These are phyloP conservation scores for Candida manassasensis DNA, from an alignment of 805 yeast genomes.

Conservation along the genomic window DNA sequence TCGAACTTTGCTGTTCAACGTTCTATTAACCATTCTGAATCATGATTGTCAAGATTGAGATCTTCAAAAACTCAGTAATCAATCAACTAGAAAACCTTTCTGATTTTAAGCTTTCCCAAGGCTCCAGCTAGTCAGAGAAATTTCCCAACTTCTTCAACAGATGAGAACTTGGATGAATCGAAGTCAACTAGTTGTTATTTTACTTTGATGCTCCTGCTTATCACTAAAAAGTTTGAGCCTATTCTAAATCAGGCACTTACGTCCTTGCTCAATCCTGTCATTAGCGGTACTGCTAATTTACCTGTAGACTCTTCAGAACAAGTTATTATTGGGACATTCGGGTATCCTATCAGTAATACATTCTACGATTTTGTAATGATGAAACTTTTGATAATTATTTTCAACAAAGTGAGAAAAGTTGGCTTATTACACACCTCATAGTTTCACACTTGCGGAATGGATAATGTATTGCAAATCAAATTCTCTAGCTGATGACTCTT, in stretches of 20 bases:
- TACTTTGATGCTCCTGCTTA: conserved; percentile 43
- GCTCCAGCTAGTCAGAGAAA: background rate
- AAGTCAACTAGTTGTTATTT: conserved; percentile 37
- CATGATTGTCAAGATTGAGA: conserved; percentile 52
- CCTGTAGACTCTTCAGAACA: conserved; percentile 71
- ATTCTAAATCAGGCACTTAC: conserved; percentile 70
- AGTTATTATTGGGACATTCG: conserved; percentile 46
- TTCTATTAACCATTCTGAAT: too few relatives aligned
- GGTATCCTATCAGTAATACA: too few relatives aligned
- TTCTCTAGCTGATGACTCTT: too few relatives aligned
- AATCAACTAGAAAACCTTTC: conserved; percentile 39
- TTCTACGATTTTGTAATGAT: too few relatives aligned
- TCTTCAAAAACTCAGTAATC: conserved; percentile 45
- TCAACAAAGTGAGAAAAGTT: too few relatives aligned
- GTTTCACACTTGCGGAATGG: too few relatives aligned
- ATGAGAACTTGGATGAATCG: conserved; percentile 39
- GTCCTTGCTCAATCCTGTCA: conserved; percentile 70
- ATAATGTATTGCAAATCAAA: too few relatives aligned
- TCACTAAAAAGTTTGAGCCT: conserved; percentile 54
- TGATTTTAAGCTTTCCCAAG: conserved; percentile 14
- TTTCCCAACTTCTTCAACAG: background rate
- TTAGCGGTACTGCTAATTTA: conserved; percentile 66
- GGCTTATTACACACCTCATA: too few relatives aligned
- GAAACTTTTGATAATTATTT: too few relatives aligned
- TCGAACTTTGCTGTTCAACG: too few relatives aligned